These are phyloP conservation scores for Candida smagusa DNA, from an alignment of 1,139 yeast species.

Conservation along the genomic window DNA sequence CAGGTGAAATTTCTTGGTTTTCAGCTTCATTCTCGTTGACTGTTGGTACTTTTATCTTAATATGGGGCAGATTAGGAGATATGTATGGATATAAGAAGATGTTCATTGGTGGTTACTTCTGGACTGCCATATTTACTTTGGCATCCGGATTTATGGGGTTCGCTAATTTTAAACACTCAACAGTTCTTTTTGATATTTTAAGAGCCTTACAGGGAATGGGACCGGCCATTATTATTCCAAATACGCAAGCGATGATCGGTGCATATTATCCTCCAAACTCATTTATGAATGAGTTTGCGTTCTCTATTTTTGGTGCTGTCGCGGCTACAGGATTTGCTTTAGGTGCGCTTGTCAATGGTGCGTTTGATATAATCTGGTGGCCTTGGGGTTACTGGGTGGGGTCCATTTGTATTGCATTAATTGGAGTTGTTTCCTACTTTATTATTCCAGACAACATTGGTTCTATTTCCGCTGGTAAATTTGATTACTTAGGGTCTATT, in stretches of 20 bases:
- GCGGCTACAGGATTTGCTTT: conserved; percentile 58
- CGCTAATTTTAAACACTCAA: conserved; percentile 37
- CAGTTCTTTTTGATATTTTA: conserved; percentile 46
- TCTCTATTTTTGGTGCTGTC: conserved; percentile 53
- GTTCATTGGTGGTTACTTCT: conserved; percentile 44
- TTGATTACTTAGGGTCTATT: conserved; percentile 48
- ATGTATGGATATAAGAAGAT: conserved; percentile 53
- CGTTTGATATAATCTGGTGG: conserved; percentile 49
- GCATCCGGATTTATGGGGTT: conserved; percentile 41
- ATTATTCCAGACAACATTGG: conserved; percentile 43
- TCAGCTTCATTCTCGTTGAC: conserved; percentile 57
- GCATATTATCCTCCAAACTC: conserved; percentile 45
- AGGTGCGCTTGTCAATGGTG: conserved; percentile 47
- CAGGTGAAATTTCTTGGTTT: conserved; percentile 57
- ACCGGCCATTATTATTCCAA: conserved; percentile 55
- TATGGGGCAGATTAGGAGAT: conserved; percentile 66
- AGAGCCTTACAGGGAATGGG: conserved; percentile 64
- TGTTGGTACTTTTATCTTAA: conserved; percentile 59
- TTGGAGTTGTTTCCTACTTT: conserved; percentile 29
- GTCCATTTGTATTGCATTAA: conserved; percentile 32
- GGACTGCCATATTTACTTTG: conserved; percentile 49
- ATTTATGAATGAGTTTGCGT: conserved; percentile 33
- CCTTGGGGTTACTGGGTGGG: conserved; percentile 55
- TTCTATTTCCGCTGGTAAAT: conserved; percentile 19
- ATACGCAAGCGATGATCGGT: conserved; percentile 54